phyloP scores from a whole-genome alignment of 805 yeast species.

The Komagataella ulmi region DNA sequence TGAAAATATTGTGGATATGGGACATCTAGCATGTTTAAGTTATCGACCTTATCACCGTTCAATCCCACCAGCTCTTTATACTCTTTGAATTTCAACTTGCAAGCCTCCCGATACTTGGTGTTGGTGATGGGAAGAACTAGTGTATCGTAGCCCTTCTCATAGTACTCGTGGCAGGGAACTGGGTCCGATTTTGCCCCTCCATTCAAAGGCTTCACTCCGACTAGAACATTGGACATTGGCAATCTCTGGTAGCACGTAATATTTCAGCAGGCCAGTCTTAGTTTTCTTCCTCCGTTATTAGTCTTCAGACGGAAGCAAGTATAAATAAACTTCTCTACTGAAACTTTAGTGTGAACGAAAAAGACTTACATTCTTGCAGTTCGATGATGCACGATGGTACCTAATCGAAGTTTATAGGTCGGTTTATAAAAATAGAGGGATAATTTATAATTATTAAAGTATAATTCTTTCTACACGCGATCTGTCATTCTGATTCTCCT shows the following conservation, averaged over 20 bases:
- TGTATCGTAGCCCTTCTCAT: slow-evolving; percentile 30
- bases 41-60: background rate
- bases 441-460: too few species aligned
- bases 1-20: slow-evolving; percentile 28
- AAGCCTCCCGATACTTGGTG: slow-evolving; percentile 28
- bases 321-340: background rate
- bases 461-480: background rate
- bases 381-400: background rate
- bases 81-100: slow-evolving; percentile 22
- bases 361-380: background rate
- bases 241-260: background rate
- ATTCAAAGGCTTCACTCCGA: background rate
- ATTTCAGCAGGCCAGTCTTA: background rate
- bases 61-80: slow-evolving; percentile 10
- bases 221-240: background rate
- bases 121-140: slow-evolving; percentile 44
- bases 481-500: background rate
- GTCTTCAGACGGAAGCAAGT: background rate
- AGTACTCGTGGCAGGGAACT: background rate
- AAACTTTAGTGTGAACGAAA: background rate
- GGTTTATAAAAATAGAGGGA: too few species aligned
- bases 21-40: slow-evolving; percentile 16
- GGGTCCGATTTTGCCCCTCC: background rate
- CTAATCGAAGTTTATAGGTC: background rate
- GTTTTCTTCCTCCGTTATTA: background rate